Evolutionary conservation across 2,329 filamentous ascomycete species (phyloP), one percentile per base, ranked within the genome.

Genomic region (Phialophora chinensis): DNA sequence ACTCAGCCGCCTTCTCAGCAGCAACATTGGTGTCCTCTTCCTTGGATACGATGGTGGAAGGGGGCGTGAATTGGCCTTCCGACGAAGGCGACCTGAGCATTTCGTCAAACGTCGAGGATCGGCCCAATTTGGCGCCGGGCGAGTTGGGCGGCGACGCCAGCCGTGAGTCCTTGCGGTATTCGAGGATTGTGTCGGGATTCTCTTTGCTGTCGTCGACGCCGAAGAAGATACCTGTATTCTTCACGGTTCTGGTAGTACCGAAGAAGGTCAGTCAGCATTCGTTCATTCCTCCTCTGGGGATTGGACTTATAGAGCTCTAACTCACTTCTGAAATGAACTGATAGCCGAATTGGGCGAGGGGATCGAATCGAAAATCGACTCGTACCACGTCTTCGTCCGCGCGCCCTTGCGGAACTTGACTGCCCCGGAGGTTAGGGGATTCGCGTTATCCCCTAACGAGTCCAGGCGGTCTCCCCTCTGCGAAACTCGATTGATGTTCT

Each of bases 191-290:
- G 33, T 53, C 49, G 29, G 62, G 14, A 33, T 64, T 42, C 53
- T 60, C 62, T 12, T 54, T 52, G 17, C 23, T 35, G 38, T 64
- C 54, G 2, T 64, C 62, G 23, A 53, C 38, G 8, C 54, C 62
- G 49, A 64, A 53, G 56, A 64, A 60, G 2, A 64, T 55, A n/a
- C 62, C 56, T 12, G 62, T 42, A 7, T 59, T 64, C 23, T 64
- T 58, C 7, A 64, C 44, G n/a, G 62, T 59, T 25, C 62, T 64
- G 27, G 44, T 29, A 11, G n/a, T 23, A n/a, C n/a, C 38, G 38
- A 44, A 17, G 14, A n/a, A 8, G 38, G 38, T 20, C 17, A 44
- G 38, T 44, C 38, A 44, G 38, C 17, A n/a, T n/a, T 44, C 17
- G 17, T 8, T 44, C 17, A 44, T 44, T n/a, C 38, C 17, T 6